These are phyloP conservation scores for Scenedesmus sp. DNA, from an alignment of 163 green algal species.

Conservation along the genomic window DNA sequence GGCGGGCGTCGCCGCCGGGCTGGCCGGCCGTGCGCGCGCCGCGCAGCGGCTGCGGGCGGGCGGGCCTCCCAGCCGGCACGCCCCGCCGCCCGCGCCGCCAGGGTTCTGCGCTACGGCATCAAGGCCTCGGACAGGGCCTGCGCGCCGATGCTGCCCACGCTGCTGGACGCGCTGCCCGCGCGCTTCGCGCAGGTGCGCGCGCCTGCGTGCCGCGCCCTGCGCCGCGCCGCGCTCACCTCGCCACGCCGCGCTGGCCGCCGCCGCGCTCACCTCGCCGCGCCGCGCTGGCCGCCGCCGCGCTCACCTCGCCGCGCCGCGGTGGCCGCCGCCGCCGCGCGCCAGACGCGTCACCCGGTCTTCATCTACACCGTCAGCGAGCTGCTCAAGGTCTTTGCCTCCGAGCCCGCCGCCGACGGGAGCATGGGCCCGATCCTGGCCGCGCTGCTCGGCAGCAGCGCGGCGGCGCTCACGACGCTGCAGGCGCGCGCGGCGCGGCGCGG, in stretches of 20 bases:
- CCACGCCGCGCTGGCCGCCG: no score
- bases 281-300: no score
- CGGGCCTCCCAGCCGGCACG: no score
- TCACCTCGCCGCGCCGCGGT: no score
- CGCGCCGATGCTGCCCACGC: constrained; percentile 56
- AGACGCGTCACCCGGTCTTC: constrained; percentile 76
- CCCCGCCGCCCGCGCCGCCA: no score
- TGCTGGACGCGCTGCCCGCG: constrained; percentile 68
- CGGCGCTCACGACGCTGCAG: constrained; percentile 4
- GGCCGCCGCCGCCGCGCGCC: neutral
- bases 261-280: no score
- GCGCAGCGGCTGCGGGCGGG: no score
- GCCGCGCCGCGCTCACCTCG: no score
- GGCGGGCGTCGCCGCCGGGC: neutral
- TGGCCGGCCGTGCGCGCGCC: no score
- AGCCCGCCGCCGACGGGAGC: constrained; percentile 51
- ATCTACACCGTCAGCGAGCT: constrained; percentile 92
- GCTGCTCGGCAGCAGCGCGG: constrained; percentile 61
- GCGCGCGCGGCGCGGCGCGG: neutral
- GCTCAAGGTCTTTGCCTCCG: constrained; percentile 86
- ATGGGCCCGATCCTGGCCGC: constrained; percentile 64
- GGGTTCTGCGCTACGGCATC: constrained; percentile 66
- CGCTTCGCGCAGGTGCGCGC: constrained; percentile 58
- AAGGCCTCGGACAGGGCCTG: constrained; percentile 62
- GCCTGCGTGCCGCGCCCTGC: neutral